Percentiles rank a stretch among this genome's conserved stretches.
Evolutionary conservation across 441 rosid genomes (phyloP).

Genomic region (Adansonia rubrostipa): DNA sequence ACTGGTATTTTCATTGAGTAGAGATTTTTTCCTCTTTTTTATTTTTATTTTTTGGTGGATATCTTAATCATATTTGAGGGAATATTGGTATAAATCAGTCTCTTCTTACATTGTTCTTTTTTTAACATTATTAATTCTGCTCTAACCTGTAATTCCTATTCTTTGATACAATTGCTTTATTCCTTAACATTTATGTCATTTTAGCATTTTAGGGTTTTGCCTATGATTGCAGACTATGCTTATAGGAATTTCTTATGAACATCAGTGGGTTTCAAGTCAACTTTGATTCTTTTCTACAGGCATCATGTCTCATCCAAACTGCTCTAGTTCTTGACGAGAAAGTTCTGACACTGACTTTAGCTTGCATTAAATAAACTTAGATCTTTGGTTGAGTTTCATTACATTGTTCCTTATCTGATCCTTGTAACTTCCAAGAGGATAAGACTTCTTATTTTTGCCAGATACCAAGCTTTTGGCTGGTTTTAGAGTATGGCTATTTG

Average conservation of each 20-base stretch:
- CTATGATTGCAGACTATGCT: background rate
- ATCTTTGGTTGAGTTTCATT: constrained; percentile 5
- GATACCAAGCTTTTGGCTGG: background rate
- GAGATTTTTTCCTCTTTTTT: background rate
- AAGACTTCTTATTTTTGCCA: background rate
- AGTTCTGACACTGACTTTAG: background rate
- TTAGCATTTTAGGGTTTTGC: background rate
- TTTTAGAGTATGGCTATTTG: background rate
- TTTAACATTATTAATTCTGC: background rate
- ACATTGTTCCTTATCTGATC: background rate
- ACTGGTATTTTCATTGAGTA: background rate
- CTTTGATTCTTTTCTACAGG: background rate
- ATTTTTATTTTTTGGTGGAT: background rate
- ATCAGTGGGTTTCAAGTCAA: background rate
- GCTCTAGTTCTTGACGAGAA: background rate
- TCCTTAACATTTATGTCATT: background rate
- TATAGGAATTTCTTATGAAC: background rate
- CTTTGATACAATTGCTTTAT: background rate
- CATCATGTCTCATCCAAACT: background rate
- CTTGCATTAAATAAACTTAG: background rate
- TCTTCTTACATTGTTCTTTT: background rate
- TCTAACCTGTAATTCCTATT: background rate
- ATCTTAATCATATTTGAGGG: background rate
- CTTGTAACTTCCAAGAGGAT: background rate
- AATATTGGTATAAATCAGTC: background rate